Base-by-base conservation (phyloP, 108 stramenopile genomes). In the Nitzschia sp. region DNA sequence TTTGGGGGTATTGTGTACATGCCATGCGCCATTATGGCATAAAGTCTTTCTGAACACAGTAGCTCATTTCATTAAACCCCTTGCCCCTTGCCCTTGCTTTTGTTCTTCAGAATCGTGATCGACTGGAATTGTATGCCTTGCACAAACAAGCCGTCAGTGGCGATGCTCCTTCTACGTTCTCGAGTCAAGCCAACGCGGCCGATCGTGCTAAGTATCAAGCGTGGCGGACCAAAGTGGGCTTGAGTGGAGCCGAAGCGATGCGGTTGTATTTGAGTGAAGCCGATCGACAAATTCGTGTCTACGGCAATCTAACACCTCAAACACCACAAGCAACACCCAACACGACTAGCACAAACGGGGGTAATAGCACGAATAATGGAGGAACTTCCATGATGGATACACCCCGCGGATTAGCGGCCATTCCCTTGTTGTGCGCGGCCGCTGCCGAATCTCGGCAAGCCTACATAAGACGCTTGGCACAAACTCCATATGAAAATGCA, bases 101-200 rank as follows among this genome's bases (percentile, higher is more conserved):
- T 60, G 24, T 61, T 18, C 28, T 28, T 31, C 34, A 88, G 85
- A 95, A 95, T 65, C 85, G 90, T 23, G 90, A 95, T 70, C 80
- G 86, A 23, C 74, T 95, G 66, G 94, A 95, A 75, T 77, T 95
- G 0, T 95, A 92, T 68, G 94, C 94, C n/a, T 83, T 92, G 42
- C 94, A 95, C 88, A 95, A 95, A 62, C 90, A 91, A 68, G 82
- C 89, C 1, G 85, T 90, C 3, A 75, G 72, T 31, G 89, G 89
- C 17, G 94, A 95, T 68, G 90, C 90, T 24, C 90, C 90, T 29
- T 54, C 54, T 54, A 74, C 65, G 54, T 72, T 77, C 38, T 56
- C 69, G 26, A 56, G 46, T 48, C 11, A 59, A 1, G 71, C 69
- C 23, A 68, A 64, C n/a, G 82, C 85, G 27, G 71, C 90, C 19